These are phyloP conservation scores for Lactifluus piperatus DNA, from an alignment of 768 basidiomycete genomes.

Conservation along the genomic window DNA sequence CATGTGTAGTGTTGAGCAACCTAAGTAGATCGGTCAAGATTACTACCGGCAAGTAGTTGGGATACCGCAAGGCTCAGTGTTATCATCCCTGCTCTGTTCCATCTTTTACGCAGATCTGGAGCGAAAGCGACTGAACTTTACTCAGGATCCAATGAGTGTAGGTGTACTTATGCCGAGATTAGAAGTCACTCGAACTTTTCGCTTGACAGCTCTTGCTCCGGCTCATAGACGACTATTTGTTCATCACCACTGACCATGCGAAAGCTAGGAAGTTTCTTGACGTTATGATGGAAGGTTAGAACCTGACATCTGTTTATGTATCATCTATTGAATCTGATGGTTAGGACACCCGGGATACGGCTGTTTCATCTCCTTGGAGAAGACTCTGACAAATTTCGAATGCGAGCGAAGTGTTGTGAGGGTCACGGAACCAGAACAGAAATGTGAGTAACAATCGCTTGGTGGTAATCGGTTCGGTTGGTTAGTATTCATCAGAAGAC, in stretches of 20 bases:
- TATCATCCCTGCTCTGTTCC: constrained; percentile 89
- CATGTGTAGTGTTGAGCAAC: background rate
- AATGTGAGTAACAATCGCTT: constrained; percentile 23
- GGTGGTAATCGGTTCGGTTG: background rate
- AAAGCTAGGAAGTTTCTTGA: constrained; percentile 63
- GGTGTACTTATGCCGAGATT: constrained; percentile 23
- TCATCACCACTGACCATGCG: constrained; percentile 57
- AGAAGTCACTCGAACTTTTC: background rate
- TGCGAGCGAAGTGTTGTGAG: constrained; percentile 44
- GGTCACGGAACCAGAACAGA: constrained; percentile 39
- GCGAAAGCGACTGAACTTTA: constrained; percentile 43
- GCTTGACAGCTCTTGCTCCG: constrained; percentile 64
- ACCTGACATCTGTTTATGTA: background rate
- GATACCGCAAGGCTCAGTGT: constrained; percentile 94
- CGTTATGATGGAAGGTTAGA: constrained; percentile 63
- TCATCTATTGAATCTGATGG: background rate
- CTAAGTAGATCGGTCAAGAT: constrained; percentile 57
- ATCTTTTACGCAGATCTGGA: constrained; percentile 95
- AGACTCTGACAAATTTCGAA: constrained; percentile 86
- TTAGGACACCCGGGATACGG: constrained; percentile 91
- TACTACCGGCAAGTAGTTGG: constrained; percentile 88
- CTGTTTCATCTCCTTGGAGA: constrained; percentile 80
- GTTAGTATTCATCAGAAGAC: background rate
- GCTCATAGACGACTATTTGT: constrained; percentile 92
- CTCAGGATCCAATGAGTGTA: constrained; percentile 54